These are phyloP conservation scores for Trichoderma gracile DNA, from an alignment of 2,329 filamentous ascomycete species.

Conservation along the genomic window DNA sequence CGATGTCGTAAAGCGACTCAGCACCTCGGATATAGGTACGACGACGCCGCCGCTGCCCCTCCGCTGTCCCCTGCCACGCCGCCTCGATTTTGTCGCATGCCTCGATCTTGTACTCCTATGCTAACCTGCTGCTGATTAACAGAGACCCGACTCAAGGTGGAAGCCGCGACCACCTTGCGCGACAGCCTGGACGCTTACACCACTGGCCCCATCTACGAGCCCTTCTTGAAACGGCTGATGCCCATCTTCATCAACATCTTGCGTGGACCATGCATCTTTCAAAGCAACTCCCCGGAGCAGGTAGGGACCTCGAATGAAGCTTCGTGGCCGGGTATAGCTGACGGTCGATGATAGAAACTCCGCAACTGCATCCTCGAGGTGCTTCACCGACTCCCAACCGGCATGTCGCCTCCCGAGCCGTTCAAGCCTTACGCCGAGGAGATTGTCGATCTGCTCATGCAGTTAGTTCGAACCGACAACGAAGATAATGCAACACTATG, in stretches of 20 bases:
- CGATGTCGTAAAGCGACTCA: conserved; percentile 62
- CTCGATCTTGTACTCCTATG: conserved; percentile 4
- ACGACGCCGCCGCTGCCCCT: conserved; percentile 10
- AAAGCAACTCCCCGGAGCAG: conserved; percentile 87
- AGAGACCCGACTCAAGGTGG: conserved; percentile 82
- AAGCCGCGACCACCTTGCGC: conserved; percentile 80
- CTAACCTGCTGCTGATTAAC: conserved; percentile 22
- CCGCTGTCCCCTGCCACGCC: not conserved
- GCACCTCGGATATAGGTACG: conserved; percentile 57
- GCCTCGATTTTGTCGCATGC: conserved; percentile 31
- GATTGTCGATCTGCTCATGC: conserved; percentile 87
- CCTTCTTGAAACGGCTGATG: conserved; percentile 84
- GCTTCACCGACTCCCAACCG: conserved; percentile 76
- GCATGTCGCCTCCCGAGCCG: conserved; percentile 70
- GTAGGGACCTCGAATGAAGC: conserved; percentile 47
- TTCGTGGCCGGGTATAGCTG: not conserved
- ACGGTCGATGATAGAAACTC: conserved; percentile 62
- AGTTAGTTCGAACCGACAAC: conserved; percentile 85
- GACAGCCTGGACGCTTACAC: conserved; percentile 91
- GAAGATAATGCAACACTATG: conserved; percentile 98
- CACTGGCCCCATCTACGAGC: conserved; percentile 70
- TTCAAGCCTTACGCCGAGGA: conserved; percentile 88
- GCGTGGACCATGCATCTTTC: conserved; percentile 83
- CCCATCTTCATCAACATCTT: conserved; percentile 87
- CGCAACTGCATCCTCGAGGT: conserved; percentile 94